Evolutionary conservation across 768 basidiomycete species (phyloP), one percentile per base, ranked within the genome.

Genomic region (Tylopilus rubrobrunneus): DNA sequence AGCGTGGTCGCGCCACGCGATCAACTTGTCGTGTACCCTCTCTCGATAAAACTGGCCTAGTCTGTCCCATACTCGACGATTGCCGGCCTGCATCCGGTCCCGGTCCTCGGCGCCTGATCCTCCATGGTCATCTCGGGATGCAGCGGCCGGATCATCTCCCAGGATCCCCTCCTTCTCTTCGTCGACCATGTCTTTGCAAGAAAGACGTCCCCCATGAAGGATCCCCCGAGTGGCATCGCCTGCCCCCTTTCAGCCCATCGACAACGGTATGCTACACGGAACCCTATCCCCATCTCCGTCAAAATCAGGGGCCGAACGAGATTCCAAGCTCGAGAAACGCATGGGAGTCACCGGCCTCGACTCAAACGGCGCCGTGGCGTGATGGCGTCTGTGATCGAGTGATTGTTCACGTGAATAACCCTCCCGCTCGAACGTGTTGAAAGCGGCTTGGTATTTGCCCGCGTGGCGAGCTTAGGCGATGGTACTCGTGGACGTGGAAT

Each of bases 401-500:
- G 83, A 81, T 14, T 79, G 72, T 10, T 67, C 63, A 11, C 62
- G 62, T 4, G 73, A 61, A 59, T 82, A 79, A 0, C 82, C 84
- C 19, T 80, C 78, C 11, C 67, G 67, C 33, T 73, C 69, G 61
- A 85, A 85, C 1, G 83, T 81, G 34, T 69, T 68, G 45, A 75
- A 73, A 5, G 85, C 77, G 53, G 80, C 82, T 71, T 90, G 87
- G 62, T 90, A 89, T 40, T 86, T 90, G 49, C 21, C 19, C 36
- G 3, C 17, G 11, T 11, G 11, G 9, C 29, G 28, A 52, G 42
- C 21, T 51, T 17, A 34, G 23, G 25, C 4, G 17, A 43, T 43
- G 8, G 5, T 12, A 23, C 19, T 45, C 4, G 7, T 12, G 4
- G 1, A 9, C 14, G 33, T 25, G 34, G 9, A 36, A 25, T n/a